A percentile compares a stretch with the other conserved stretches of the same genome.
These are phyloP conservation scores for Multifurca ochricompacta DNA, from an alignment of 768 basidiomycete genomes.

Conservation along the genomic window DNA sequence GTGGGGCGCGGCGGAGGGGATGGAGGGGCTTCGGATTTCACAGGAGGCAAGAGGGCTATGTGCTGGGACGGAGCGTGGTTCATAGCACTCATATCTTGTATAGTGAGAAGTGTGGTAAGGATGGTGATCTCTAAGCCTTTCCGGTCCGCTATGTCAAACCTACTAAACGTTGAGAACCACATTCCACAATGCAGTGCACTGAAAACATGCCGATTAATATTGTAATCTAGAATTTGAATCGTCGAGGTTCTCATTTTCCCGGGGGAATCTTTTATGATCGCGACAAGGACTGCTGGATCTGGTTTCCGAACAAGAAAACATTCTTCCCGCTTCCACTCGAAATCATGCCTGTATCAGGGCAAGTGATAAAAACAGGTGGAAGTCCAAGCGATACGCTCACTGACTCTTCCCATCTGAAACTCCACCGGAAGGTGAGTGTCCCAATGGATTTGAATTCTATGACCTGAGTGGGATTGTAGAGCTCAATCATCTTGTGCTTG, in stretches of 20 bases:
- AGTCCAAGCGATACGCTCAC: slow-evolving; percentile 24
- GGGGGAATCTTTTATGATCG: slow-evolving; percentile 68
- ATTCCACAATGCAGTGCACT: neutral
- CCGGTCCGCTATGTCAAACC: slow-evolving; percentile 78
- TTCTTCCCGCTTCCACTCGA: slow-evolving; percentile 81
- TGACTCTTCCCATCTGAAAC: slow-evolving; percentile 78
- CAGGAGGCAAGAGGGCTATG: neutral
- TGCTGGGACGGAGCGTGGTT: slow-evolving; percentile 32
- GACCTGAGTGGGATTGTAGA: slow-evolving; percentile 62
- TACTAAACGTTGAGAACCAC: slow-evolving; percentile 24
- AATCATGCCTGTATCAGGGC: slow-evolving; percentile 50
- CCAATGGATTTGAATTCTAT: slow-evolving; percentile 73
- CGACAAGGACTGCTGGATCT: slow-evolving; percentile 80
- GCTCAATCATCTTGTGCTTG: slow-evolving; percentile 68
- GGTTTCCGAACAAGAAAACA: slow-evolving; percentile 80
- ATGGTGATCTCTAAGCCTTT: slow-evolving; percentile 83
- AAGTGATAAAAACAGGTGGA: neutral
- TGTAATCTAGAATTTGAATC: slow-evolving; percentile 79
- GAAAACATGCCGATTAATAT: slow-evolving; percentile 54
- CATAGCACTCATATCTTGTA: slow-evolving; percentile 60
- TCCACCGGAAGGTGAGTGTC: slow-evolving; percentile 66
- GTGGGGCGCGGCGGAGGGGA: slow-evolving; percentile 51
- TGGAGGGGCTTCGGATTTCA: slow-evolving; percentile 27
- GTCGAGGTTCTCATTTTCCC: slow-evolving; percentile 56
- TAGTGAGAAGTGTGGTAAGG: slow-evolving; percentile 66